Evolutionary conservation across 306 rosid genomes (phyloP).

Genomic region (Lithocarpus polystachyus): DNA sequence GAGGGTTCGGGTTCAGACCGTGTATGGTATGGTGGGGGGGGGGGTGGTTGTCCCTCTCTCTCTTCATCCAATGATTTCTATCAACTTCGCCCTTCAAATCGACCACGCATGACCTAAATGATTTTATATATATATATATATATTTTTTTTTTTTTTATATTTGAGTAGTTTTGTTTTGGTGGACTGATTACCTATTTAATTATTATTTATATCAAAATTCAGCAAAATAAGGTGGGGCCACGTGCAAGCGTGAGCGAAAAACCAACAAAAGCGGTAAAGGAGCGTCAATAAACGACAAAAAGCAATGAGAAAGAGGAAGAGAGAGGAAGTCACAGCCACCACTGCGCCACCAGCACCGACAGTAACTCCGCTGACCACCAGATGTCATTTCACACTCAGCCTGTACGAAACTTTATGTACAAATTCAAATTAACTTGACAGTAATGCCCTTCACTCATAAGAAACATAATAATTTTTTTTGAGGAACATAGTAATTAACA

Average conservation of each 20-base stretch:
- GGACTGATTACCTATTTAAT: no score
- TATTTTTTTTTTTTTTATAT: no score
- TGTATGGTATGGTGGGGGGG: no score
- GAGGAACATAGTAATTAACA: not conserved
- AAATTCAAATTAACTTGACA: not conserved
- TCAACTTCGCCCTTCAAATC: no score
- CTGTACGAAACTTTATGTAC: no score
- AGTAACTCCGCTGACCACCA: not conserved
- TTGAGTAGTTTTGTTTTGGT: no score
- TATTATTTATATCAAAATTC: not conserved
- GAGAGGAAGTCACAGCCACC: not conserved
- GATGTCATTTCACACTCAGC: no score
- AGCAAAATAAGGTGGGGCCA: not conserved
- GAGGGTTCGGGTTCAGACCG: no score
- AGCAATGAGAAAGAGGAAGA: not conserved
- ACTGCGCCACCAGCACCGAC: conserved; percentile 4
- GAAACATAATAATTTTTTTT: not conserved
- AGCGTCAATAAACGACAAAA: conserved; percentile 8
- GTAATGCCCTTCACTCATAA: not conserved
- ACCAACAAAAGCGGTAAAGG: not conserved
- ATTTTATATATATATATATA: no score
- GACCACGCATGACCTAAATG: no score
- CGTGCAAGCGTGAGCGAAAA: not conserved
- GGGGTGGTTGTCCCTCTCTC: no score
- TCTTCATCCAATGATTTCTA: no score